These are phyloP conservation scores for Maudiozyma serrabonitensis DNA, from an alignment of 805 yeast species.

Conservation along the genomic window DNA sequence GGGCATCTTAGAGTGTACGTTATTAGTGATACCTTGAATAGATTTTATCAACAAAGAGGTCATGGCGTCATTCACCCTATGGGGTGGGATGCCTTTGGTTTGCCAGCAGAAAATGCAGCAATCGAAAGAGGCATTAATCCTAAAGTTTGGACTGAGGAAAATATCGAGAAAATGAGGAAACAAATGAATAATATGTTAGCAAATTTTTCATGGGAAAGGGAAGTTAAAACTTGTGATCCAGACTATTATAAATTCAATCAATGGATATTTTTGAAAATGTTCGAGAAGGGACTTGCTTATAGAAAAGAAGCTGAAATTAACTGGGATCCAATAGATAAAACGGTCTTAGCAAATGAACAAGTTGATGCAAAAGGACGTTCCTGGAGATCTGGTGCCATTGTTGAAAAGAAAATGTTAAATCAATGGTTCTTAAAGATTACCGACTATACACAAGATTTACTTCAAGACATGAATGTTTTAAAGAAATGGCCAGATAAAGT, in stretches of 20 bases:
- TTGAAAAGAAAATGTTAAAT: slow-evolving; percentile 67
- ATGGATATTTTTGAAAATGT: slow-evolving; percentile 63
- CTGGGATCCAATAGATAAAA: slow-evolving; percentile 95
- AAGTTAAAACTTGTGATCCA: slow-evolving; percentile 75
- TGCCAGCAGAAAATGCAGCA: slow-evolving; percentile 98
- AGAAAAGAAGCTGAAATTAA: slow-evolving; percentile 81
- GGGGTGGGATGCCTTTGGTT: slow-evolving; percentile 99
- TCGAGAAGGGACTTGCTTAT: slow-evolving; percentile 74
- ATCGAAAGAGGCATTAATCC: slow-evolving; percentile 76
- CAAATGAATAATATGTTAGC: slow-evolving; percentile 74
- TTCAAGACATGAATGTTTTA: slow-evolving; percentile 51
- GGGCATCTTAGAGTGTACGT: slow-evolving; percentile 93
- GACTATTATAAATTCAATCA: slow-evolving; percentile 93
- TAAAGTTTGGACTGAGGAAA: slow-evolving; percentile 67
- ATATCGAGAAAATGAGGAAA: slow-evolving; percentile 75
- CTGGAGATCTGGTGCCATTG: slow-evolving; percentile 95
- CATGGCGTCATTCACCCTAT: slow-evolving; percentile 81
- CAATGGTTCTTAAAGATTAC: slow-evolving; percentile 96
- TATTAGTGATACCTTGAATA: slow-evolving; percentile 72
- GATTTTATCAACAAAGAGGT: slow-evolving; percentile 72
- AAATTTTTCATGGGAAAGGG: slow-evolving; percentile 90
- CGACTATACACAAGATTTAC: slow-evolving; percentile 58
- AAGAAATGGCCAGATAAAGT: slow-evolving; percentile 84
- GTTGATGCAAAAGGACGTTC: slow-evolving; percentile 85
- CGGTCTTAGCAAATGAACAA: slow-evolving; percentile 94